A percentile compares a stretch with the other conserved stretches of the same genome.
These are phyloP conservation scores for Mucor saturninus DNA, from an alignment of 371 early-diverging fungal genomes.

Conservation along the genomic window DNA sequence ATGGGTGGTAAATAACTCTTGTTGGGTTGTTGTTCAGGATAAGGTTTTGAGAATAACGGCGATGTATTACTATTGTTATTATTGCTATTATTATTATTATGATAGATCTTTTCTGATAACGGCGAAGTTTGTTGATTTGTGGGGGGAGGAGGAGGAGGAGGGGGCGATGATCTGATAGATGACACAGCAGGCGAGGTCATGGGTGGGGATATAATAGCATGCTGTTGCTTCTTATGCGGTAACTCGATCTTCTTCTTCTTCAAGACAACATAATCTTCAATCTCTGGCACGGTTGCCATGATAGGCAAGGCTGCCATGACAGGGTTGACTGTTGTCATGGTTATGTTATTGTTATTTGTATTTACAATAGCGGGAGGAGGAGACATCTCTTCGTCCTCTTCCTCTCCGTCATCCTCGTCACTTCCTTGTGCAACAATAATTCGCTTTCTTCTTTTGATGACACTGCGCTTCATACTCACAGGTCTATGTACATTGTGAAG, in stretches of 20 bases:
- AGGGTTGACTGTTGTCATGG: neutral
- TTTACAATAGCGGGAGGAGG: neutral
- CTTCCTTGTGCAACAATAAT: conserved; percentile 46
- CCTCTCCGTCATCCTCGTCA: conserved; percentile 18
- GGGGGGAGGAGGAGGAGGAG: neutral
- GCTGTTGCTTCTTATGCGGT: conserved; percentile 5
- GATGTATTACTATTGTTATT: neutral
- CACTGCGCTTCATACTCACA: conserved; percentile 80
- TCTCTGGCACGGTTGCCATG: conserved; percentile 30
- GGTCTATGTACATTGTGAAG: conserved; percentile 81
- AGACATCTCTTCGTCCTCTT: neutral
- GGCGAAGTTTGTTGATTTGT: neutral
- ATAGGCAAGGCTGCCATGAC: neutral
- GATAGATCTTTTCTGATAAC: conserved; percentile 14
- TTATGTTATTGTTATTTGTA: neutral
- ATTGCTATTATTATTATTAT: conserved; percentile 3
- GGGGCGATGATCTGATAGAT: neutral
- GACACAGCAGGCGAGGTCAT: neutral
- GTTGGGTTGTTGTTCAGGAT: conserved; percentile 8
- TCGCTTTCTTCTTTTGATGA: conserved; percentile 87
- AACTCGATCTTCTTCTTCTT: conserved; percentile 16
- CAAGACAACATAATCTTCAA: conserved; percentile 34
- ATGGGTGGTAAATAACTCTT: conserved; percentile 33
- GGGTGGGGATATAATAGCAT: conserved; percentile 3
- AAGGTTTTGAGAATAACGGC: conserved; percentile 12